phyloP scores from a whole-genome alignment of 1,139 yeast genomes.

The Meyerozyma smithsonii region DNA sequence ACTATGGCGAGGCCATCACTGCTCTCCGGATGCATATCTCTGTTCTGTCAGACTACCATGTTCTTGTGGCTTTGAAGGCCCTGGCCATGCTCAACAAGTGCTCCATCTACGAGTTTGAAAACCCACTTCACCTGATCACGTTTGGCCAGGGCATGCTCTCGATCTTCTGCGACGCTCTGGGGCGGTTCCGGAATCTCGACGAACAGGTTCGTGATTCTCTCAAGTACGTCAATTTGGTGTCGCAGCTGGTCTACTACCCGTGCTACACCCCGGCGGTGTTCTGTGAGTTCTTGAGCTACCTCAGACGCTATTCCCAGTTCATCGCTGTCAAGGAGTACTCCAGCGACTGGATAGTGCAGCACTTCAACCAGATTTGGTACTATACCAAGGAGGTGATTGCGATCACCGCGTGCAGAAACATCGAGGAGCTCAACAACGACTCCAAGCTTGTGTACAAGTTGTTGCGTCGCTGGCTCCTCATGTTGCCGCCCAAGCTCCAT shows the following conservation, averaged over 20 bases:
- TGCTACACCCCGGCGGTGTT: slow-evolving; percentile 17
- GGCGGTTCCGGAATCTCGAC: slow-evolving; percentile 3
- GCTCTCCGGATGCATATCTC: neutral
- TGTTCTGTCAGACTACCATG: slow-evolving; percentile 11
- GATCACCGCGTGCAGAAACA: neutral
- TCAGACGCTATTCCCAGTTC: slow-evolving; percentile 1
- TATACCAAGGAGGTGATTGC: neutral
- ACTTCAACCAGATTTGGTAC: neutral
- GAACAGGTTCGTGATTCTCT: slow-evolving; percentile 16
- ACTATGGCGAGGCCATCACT: slow-evolving; percentile 3
- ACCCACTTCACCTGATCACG: slow-evolving; percentile 17
- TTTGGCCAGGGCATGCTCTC: slow-evolving; percentile 24
- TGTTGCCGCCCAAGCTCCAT: slow-evolving; percentile 20
- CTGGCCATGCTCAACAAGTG: slow-evolving; percentile 22
- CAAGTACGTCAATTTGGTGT: slow-evolving; percentile 19
- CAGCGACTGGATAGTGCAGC: neutral
- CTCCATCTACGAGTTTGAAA: slow-evolving; percentile 21
- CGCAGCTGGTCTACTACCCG: slow-evolving; percentile 20
- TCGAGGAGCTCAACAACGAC: slow-evolving; percentile 8
- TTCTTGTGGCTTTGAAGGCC: slow-evolving; percentile 19
- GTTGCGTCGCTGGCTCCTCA: slow-evolving; percentile 23
- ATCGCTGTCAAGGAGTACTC: neutral
- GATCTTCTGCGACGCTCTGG: slow-evolving; percentile 18
- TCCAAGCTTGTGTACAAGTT: slow-evolving; percentile 15
- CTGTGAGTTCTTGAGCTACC: slow-evolving; percentile 14